Evolutionary conservation across 768 basidiomycete genomes (phyloP).

Genomic region (Cystoderma amianthinum): DNA sequence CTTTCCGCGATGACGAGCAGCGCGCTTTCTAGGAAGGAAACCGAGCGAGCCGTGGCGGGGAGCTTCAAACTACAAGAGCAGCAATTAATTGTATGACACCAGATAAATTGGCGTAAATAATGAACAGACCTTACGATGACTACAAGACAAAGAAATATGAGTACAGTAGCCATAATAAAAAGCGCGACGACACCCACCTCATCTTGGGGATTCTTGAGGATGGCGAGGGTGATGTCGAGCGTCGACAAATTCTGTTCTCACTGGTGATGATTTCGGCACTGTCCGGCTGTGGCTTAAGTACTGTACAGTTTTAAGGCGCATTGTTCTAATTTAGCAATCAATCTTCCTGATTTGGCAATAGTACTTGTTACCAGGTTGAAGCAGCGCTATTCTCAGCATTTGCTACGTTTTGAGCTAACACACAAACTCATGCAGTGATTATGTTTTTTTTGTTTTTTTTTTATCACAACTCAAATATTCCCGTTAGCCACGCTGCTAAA

Average conservation of each 20-base stretch:
- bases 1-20: constrained; percentile 96
- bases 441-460: no score
- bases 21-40: constrained; percentile 93
- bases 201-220: constrained; percentile 49
- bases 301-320: constrained; percentile 25
- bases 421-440: no score
- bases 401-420: no score
- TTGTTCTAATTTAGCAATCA: neutral
- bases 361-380: no score
- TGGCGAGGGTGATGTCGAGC: constrained; percentile 24
- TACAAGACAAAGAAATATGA: constrained; percentile 17
- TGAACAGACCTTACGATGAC: constrained; percentile 80
- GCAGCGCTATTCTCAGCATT: no score
- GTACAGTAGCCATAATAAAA: constrained; percentile 6
- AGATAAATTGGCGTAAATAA: neutral
- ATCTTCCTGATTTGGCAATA: no score
- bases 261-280: constrained; percentile 19
- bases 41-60: constrained; percentile 98
- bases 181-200: constrained; percentile 39
- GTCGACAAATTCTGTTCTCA: constrained; percentile 16
- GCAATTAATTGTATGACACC: constrained; percentile 7
- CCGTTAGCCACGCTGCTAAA: no score
- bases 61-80: constrained; percentile 86
- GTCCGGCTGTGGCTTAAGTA: constrained; percentile 32
- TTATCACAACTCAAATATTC: no score